Evolutionary conservation across 2,329 filamentous ascomycete genomes (phyloP), one percentile per base, ranked within the genome.

Genomic region (Botryotinia convoluta): DNA sequence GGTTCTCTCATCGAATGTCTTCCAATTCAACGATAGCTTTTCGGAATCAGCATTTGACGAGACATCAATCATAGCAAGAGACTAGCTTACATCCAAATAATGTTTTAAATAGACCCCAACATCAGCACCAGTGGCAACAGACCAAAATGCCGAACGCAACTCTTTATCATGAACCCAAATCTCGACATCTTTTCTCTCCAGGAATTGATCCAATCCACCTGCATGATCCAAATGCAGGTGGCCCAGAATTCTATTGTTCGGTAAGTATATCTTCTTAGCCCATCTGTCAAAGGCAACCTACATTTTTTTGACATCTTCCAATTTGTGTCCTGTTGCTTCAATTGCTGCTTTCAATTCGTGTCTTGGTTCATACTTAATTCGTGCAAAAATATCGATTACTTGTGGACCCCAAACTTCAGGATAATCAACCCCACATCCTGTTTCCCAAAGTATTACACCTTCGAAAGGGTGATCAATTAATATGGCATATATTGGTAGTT

Each of bases 191-290:
- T 81, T 84, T 51, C 78, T 68, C 57, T 80, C 79, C 4, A 81
- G 57, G 63, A 86, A 86, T 70, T 85, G 81, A 65, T 85, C 84
- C 1, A 86, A 77, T 0, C 85, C 84, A 3, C 85, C 85, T 0
- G 85, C 85, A 74, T 86, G 84, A 74, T 86, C 85, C 3, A 85
- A 75, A 75, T 86, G 84, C 45, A 86, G 77, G 72, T 86, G 85
- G 4, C 85, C 83, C 29, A 86, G 81, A 5, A 86, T 81, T 68
- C 77, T 79, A 32, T 29, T 12, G 1, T 44, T 6, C 6, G 12
- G 62, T 69, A 12, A 73, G 64, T 54, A 35, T n/a, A 48, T 37
- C 12, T 63, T 44, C 48, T 22, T 22, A 6, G 37, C 14, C 18
- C 10, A 12, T 57, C 8, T n/a, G 1, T 20, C 3, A 57, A 5